Conservation (phyloP, 108 stramenopile species). For the Nannochloropsis salina region DNA sequence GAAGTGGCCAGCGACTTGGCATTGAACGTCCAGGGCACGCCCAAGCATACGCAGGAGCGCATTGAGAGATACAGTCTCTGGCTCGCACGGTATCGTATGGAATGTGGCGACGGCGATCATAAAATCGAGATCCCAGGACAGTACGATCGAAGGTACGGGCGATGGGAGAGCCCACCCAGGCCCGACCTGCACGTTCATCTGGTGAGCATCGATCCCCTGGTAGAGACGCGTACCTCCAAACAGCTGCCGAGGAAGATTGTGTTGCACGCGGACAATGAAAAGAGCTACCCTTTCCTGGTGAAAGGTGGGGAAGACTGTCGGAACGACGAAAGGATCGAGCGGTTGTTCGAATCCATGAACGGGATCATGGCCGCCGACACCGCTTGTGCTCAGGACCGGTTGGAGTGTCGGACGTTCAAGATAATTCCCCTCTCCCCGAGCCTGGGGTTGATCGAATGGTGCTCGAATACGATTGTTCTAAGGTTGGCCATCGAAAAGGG, state of each 20-base stretch:
- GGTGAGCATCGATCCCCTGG: conserved; percentile 41
- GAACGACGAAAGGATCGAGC: conserved; percentile 54
- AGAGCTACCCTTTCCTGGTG: conserved; percentile 50
- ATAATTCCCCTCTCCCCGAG: conserved; percentile 46
- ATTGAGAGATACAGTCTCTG: not conserved
- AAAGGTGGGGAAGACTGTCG: conserved; percentile 57
- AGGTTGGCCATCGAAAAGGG: conserved; percentile 33
- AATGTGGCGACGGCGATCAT: conserved; percentile 25
- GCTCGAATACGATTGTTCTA: conserved; percentile 43
- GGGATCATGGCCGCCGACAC: conserved; percentile 33
- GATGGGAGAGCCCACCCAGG: conserved; percentile 3
- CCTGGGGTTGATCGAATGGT: conserved; percentile 55
- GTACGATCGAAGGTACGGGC: conserved; percentile 30
- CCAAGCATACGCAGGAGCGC: not conserved
- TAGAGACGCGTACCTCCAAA: conserved; percentile 42
- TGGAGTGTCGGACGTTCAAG: conserved; percentile 45
- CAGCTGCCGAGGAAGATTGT: conserved; percentile 50
- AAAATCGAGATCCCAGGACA: conserved; percentile 53
- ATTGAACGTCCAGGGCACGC: not conserved
- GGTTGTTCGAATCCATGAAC: conserved; percentile 55
- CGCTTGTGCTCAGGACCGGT: conserved; percentile 40
- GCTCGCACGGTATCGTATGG: not conserved
- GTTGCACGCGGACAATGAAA: conserved; percentile 47
- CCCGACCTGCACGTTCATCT: conserved; percentile 25
- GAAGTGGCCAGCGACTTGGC: conserved; percentile 9